A percentile compares a stretch with the other conserved stretches of the same genome.
phyloP scores from a whole-genome alignment of 2,329 filamentous ascomycete species.

The Apiospora pterosperma region DNA sequence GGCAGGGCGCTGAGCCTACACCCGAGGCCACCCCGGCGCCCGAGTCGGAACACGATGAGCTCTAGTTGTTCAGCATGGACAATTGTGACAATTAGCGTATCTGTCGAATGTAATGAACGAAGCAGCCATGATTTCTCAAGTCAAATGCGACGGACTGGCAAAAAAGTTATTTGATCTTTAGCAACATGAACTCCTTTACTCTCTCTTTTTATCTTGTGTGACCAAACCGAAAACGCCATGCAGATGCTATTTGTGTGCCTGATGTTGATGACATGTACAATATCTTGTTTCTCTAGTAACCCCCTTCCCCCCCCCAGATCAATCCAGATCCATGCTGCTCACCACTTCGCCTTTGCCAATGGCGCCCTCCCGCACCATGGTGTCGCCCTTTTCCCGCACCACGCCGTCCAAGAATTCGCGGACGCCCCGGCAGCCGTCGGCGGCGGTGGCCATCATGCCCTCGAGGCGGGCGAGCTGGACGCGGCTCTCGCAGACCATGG shows the following conservation, averaged over 20 bases:
- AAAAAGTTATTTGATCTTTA: neutral
- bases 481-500: conserved; percentile 81
- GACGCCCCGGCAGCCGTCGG: conserved; percentile 89
- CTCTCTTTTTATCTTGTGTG: neutral
- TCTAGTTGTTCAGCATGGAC: conserved; percentile 28
- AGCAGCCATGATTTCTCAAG: neutral
- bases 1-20: conserved; percentile 30
- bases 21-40: conserved; percentile 31
- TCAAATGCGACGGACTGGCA: neutral
- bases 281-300: neutral
- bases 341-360: conserved; percentile 46
- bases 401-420: conserved; percentile 76
- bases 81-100: conserved; percentile 7
- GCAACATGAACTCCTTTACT: neutral
- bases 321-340: conserved; percentile 49
- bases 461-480: conserved; percentile 81
- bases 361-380: conserved; percentile 57
- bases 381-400: conserved; percentile 66
- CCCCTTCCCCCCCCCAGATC: neutral
- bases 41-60: conserved; percentile 44
- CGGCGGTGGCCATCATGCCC: conserved; percentile 86
- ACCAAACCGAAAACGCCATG: conserved; percentile 8
- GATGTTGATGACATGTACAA: neutral
- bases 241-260: conserved; percentile 5
- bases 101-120: conserved; percentile 11